phyloP scores from a whole-genome alignment of 2,329 filamentous ascomycete species.

The Emergomyces pasteurianus region DNA sequence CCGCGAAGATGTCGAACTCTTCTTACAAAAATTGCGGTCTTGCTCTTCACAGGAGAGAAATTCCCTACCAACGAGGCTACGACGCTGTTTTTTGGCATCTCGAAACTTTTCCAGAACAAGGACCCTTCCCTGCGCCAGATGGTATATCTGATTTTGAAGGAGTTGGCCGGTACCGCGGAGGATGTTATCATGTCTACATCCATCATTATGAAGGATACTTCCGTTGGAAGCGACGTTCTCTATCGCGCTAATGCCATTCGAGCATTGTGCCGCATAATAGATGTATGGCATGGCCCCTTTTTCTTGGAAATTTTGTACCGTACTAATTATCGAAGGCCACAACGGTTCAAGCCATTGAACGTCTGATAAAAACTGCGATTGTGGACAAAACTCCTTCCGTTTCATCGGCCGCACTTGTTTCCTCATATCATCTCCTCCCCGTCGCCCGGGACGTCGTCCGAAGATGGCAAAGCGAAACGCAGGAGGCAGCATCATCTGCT shows the following conservation, averaged over 20 bases:
- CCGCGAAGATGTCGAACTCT: slow-evolving; percentile 95
- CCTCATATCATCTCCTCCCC: slow-evolving; percentile 92
- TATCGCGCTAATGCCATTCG: slow-evolving; percentile 94
- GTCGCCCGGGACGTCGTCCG: slow-evolving; percentile 91
- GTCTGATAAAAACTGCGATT: slow-evolving; percentile 97
- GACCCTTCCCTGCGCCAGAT: slow-evolving; percentile 96
- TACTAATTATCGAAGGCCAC: slow-evolving; percentile 51
- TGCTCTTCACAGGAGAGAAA: slow-evolving; percentile 92
- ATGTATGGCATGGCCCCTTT: slow-evolving; percentile 46
- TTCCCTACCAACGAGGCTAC: slow-evolving; percentile 97
- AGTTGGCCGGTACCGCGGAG: slow-evolving; percentile 86
- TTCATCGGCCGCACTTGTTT: slow-evolving; percentile 88
- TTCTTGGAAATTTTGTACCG: background rate
- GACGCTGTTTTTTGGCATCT: slow-evolving; percentile 96
- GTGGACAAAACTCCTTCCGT: slow-evolving; percentile 98
- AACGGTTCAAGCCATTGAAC: slow-evolving; percentile 94
- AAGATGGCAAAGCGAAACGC: slow-evolving; percentile 97
- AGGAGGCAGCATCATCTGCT: slow-evolving; percentile 81
- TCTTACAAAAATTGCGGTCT: slow-evolving; percentile 89
- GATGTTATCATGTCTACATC: slow-evolving; percentile 99
- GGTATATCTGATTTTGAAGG: slow-evolving; percentile 97
- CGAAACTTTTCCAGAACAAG: slow-evolving; percentile 98
- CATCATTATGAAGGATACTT: slow-evolving; percentile 99
- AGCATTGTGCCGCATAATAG: slow-evolving; percentile 90
- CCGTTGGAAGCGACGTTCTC: slow-evolving; percentile 83